phyloP scores from a whole-genome alignment of 2,329 filamentous ascomycete species.

The Arthrobotrys megalospora region DNA sequence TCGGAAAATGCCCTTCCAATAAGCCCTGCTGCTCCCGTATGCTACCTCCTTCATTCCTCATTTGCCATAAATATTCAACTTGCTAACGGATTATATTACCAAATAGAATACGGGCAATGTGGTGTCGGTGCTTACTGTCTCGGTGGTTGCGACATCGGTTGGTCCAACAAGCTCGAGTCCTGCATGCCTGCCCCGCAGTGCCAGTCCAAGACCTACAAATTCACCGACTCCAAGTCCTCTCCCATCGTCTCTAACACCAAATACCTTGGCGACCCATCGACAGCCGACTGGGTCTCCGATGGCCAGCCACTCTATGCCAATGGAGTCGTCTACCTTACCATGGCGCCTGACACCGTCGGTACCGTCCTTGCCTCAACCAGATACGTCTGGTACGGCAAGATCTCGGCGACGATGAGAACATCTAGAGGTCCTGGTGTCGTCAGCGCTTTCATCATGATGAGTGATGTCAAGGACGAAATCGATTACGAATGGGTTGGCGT shows the following conservation, averaged over 20 bases:
- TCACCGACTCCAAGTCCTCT: slow-evolving; percentile 79
- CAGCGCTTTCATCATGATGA: slow-evolving; percentile 96
- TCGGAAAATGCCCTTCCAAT: slow-evolving; percentile 78
- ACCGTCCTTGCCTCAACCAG: slow-evolving; percentile 86
- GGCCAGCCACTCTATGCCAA: slow-evolving; percentile 80
- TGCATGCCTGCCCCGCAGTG: slow-evolving; percentile 90
- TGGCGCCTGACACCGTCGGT: slow-evolving; percentile 87
- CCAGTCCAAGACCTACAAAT: slow-evolving; percentile 79
- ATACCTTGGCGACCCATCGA: slow-evolving; percentile 86
- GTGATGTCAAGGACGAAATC: slow-evolving; percentile 97
- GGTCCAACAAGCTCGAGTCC: slow-evolving; percentile 85
- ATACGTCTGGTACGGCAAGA: slow-evolving; percentile 98
- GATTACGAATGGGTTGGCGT: slow-evolving; percentile 95
- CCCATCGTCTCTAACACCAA: slow-evolving; percentile 75
- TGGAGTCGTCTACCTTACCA: slow-evolving; percentile 84
- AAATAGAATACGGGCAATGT: slow-evolving; percentile 88
- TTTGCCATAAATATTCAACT: slow-evolving; percentile 10
- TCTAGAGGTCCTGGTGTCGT: slow-evolving; percentile 89
- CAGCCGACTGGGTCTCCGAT: slow-evolving; percentile 89
- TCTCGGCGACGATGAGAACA: slow-evolving; percentile 87
- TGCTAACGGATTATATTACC: neutral
- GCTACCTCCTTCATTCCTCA: slow-evolving; percentile 66
- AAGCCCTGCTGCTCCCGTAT: slow-evolving; percentile 85
- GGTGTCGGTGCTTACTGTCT: slow-evolving; percentile 93
- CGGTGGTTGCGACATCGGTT: slow-evolving; percentile 91